A percentile compares a stretch with the other conserved stretches of the same genome.
phyloP scores from a whole-genome alignment of 2,329 filamentous ascomycete species.

The Penicillium sp. region DNA sequence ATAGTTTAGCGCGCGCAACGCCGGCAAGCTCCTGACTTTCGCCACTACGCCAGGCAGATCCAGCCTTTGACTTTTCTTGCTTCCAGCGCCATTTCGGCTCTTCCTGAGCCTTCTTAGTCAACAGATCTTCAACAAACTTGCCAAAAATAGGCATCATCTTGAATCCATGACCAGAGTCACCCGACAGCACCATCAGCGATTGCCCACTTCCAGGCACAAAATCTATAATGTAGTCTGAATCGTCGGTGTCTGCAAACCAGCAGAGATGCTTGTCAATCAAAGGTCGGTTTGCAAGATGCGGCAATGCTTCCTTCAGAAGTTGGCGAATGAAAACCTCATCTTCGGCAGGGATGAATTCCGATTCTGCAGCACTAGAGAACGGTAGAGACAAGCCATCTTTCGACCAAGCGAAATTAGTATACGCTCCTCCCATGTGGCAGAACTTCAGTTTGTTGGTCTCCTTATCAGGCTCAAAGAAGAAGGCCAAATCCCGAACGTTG shows the following conservation, averaged over 20 bases:
- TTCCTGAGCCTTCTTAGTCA: background rate
- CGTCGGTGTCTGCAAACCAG: background rate
- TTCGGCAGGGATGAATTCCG: background rate
- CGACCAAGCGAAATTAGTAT: background rate
- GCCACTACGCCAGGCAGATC: too few species aligned
- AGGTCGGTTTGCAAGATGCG: background rate
- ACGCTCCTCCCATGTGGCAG: background rate
- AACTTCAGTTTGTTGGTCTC: background rate
- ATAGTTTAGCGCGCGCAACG: too few species aligned
- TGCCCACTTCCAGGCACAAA: background rate
- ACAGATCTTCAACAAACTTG: background rate
- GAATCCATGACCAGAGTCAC: background rate
- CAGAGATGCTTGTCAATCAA: background rate
- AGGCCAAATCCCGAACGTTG: background rate
- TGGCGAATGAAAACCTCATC: background rate
- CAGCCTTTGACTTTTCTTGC: too few species aligned
- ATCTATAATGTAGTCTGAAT: background rate
- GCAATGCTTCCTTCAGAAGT: background rate
- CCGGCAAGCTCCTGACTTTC: too few species aligned
- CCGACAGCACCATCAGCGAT: background rate
- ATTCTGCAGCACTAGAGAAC: background rate
- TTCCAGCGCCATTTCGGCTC: background rate
- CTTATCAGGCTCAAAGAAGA: background rate
- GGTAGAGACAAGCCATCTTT: background rate
- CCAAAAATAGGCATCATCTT: background rate